Evolutionary conservation across 164 flowering plant genomes (phyloP).

Genomic region (Sedum album): DNA sequence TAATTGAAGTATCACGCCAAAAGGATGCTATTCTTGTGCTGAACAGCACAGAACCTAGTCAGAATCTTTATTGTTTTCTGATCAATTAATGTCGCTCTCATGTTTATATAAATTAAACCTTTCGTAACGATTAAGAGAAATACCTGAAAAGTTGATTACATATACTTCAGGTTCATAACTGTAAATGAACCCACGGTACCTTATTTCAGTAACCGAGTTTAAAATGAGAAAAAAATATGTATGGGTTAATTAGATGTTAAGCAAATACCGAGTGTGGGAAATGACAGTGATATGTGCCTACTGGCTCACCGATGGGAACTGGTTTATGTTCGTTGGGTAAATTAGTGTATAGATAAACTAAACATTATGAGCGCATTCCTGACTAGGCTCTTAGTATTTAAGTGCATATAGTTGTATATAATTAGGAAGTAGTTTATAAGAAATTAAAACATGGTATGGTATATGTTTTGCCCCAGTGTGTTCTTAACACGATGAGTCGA

Average conservation of each 20-base stretch:
- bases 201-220: not conserved
- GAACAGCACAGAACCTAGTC: not conserved
- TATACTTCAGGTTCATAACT: not conserved
- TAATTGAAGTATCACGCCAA: not conserved
- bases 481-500: not conserved
- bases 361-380: not conserved
- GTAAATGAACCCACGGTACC: not conserved
- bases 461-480: not conserved
- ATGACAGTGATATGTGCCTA: not conserved
- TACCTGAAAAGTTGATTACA: not conserved
- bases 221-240: not conserved
- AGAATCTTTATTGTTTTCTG: not conserved
- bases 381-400: not conserved
- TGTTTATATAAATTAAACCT: not conserved
- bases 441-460: not conserved
- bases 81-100: not conserved
- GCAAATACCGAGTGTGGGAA: not conserved
- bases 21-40: not conserved
- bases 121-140: not conserved
- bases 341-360: not conserved
- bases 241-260: not conserved
- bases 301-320: not conserved
- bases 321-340: not conserved
- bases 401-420: not conserved
- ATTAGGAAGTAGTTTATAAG: not conserved